phyloP scores from a whole-genome alignment of 2,329 filamentous ascomycete genomes.

The Ophiostoma sp. region DNA sequence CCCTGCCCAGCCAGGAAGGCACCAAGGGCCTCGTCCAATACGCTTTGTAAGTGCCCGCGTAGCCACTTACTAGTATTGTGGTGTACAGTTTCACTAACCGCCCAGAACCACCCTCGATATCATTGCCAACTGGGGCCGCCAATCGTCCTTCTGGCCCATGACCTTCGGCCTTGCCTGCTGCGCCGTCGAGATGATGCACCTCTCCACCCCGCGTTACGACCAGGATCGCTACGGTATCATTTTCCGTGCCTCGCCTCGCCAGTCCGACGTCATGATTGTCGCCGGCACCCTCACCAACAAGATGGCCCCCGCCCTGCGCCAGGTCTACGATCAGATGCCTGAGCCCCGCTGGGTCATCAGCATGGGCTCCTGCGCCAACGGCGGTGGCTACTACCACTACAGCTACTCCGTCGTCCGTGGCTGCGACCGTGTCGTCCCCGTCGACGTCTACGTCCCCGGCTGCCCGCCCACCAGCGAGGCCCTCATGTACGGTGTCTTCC shows the following conservation, averaged over 20 bases:
- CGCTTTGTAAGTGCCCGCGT: conserved; percentile 64
- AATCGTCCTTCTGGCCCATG: conserved; percentile 85
- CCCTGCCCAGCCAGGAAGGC: conserved; percentile 73
- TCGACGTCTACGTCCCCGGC: conserved; percentile 68
- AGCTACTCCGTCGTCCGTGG: conserved; percentile 67
- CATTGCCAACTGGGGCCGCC: conserved; percentile 80
- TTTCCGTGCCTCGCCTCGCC: conserved; percentile 82
- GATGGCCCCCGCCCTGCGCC: conserved; percentile 87
- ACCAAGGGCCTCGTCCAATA: conserved; percentile 83
- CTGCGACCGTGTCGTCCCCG: conserved; percentile 65
- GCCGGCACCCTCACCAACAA: conserved; percentile 93
- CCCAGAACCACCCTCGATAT: conserved; percentile 73
- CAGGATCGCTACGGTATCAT: conserved; percentile 87
- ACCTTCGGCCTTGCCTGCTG: conserved; percentile 88
- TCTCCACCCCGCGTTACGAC: conserved; percentile 84
- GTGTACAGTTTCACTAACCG: not conserved
- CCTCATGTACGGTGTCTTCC: conserved; percentile 60
- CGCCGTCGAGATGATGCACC: conserved; percentile 90
- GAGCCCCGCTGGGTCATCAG: conserved; percentile 80
- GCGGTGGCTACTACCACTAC: conserved; percentile 74
- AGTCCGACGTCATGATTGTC: conserved; percentile 92
- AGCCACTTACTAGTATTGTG: not conserved
- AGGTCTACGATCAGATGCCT: conserved; percentile 95
- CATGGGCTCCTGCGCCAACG: conserved; percentile 71
- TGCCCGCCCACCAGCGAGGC: conserved; percentile 55